These are phyloP conservation scores for Bocquillonia castaneifolia DNA, from an alignment of 441 rosid genomes.

Conservation along the genomic window DNA sequence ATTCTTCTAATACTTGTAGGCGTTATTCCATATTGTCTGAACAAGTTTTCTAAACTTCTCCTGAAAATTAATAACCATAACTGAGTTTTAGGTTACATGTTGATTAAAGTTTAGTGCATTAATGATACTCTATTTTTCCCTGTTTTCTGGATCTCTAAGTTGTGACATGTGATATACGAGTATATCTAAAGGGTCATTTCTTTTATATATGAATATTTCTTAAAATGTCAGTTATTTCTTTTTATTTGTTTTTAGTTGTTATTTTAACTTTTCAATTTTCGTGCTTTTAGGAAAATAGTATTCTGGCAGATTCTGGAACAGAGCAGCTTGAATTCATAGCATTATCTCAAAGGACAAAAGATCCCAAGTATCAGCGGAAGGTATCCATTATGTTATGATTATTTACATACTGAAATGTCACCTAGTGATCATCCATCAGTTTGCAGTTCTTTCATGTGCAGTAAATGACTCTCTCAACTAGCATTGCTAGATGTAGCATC, in stretches of 20 bases:
- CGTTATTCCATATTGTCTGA: neutral
- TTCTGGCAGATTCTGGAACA: constrained; percentile 95
- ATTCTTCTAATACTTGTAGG: neutral
- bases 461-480: neutral
- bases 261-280: neutral
- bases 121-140: neutral
- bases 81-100: neutral
- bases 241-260: neutral
- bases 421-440: neutral
- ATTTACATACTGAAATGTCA: neutral
- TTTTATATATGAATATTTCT: too few species aligned
- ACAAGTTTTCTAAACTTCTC: neutral
- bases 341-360: constrained; percentile 95
- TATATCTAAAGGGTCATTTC: too few species aligned
- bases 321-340: constrained; percentile 98
- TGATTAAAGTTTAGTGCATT: neutral
- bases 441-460: neutral
- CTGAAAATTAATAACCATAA: neutral
- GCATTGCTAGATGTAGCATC: neutral
- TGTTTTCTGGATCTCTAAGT: neutral
- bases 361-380: constrained; percentile 87
- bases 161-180: neutral
- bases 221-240: neutral
- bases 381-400: constrained; percentile 29
- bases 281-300: constrained; percentile 66